Base-by-base conservation (phyloP, 106 monocot genomes). In the Vanilla planifolia region DNA sequence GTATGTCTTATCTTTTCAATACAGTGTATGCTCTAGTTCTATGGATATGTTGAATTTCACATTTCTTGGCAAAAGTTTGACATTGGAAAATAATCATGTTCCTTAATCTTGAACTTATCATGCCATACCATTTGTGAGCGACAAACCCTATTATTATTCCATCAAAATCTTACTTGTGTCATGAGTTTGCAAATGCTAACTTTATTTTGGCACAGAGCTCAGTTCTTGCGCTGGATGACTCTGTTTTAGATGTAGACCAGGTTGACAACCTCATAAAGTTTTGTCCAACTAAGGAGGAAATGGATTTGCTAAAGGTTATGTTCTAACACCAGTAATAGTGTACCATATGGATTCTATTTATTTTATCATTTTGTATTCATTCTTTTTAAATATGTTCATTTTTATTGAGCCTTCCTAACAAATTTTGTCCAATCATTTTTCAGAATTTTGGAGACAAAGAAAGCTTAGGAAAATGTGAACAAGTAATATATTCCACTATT, bases 201-300 rank as follows among this genome's bases (percentile, higher is more conserved):
- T 29, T 14, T 20, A 6, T 21, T 77, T 17, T 51, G 58, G 35
- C 36, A 34, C 66, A 95, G 95, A 78, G 75, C 71, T 86, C 89
- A 50, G 60, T 90, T 24, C 86, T 95, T 78, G 71, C 95, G 33
- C 65, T 95, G 46, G 95, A 95, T 70, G 89, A 95, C 78, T 77
- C 86, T 69, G 64, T 86, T 57, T 68, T 95, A 64, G 89, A 95
- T 67, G 68, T 66, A 33, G 95, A 95, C 76, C 95, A 95, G 70
- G 75, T 95, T 19, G 95, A 89, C 17, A 95, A 94, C 48, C 89
- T 94, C 50, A 89, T 94, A 67, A 94, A 94, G 72, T 94, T 89
- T 52, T 86, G 85, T 40, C 95, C 95, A 56, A 80, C 89, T 43
- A 95, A 90, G 23, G 95, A 95, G 34, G 95, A 95, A 81, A 86